Evolutionary conservation across 257 asterid species (phyloP), one percentile per base, ranked within the genome.

Genomic region (Primulina huaijiensis): DNA sequence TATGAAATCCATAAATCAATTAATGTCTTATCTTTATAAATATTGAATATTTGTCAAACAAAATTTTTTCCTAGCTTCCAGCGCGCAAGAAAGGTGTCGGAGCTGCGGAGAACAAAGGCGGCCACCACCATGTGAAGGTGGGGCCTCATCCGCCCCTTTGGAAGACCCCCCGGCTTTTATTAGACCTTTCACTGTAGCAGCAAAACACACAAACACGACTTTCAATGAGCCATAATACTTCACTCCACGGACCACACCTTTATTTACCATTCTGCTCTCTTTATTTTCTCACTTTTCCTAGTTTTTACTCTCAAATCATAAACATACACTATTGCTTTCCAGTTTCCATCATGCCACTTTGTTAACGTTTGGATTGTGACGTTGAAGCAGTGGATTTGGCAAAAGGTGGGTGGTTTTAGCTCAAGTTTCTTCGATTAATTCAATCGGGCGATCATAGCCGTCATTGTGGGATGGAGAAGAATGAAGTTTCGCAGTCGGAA

Each of bases 121-220:
- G 25, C 30, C 30, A 27, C 80, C 77, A 80, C 77, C 85, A 80
- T 72, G 82, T 78, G 82, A 80, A 76, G 81, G 76, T 77, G 83
- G 87, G 82, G 75, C 82, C 79, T 38, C 82, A 77, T 38, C 82
- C 71, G 70, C 35, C 72, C 70, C 3, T 68, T 62, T 27, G 3
- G 3, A 27, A 3, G 30, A 27, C 30, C 29, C 57, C 38, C 38
- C 72, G 20, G 46, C 73, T 64, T 34, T 75, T 68, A 67, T 37
- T 68, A 46, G 25, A 38, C 70, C 60, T 25, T 46, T 2, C 10
- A 69, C 67, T 73, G 72, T 56, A 72, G 38, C 46, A 67, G 63
- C 43, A 35, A 21, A 17, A 30, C 59, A 37, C 17, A 35, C 11
- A 16, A 10, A 55, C 35, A 19, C 29, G 38, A 59, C 40, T 52